Evolutionary conservation across 179 eudicot genomes (phyloP), one percentile per base, ranked within the genome.

Genomic region (Silene coronaria): DNA sequence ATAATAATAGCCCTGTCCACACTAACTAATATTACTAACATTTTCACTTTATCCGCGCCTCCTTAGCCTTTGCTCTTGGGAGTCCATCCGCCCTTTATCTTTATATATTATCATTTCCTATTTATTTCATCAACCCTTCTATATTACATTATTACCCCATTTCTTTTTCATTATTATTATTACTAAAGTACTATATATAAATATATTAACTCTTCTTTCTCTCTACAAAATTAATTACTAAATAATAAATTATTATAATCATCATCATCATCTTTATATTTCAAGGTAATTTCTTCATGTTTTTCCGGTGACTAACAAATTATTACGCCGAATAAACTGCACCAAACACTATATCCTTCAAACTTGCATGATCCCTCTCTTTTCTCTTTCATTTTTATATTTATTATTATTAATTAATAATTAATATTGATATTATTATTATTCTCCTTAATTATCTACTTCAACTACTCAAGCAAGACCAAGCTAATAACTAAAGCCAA

Each of bases 31-130:
- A 62, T 22, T 5, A 34, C 5, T 32, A 32, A 67, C 48, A 48
- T 53, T 57, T 72, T 70, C 79, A 78, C 85, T 85, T 88, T 85
- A 82, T 86, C 88, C 86, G 87, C 91, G 89, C 83, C 82, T 87
- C 90, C 91, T 87, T 73, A 85, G 91, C 84, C 91, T 87, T 81
- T 87, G 87, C 82, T 82, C 83, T 77, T 88, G 91, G 91, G 91
- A 78, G 91, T 67, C 17, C n/a, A n/a, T n/a, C n/a, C n/a, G n/a
- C n/a, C 74, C 6, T 46, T 24, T 42, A 10, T 42, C n/a, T n/a
- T n/a, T n/a, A n/a, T 42, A 10, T 42, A 42, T 42, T 42, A 42
- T 42, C 11, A 42, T 14, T 14, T 14, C 28, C 63, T 36, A 8
- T 59, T 27, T 66, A 51, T 78, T 63, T 77, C 80, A 64, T n/a